Percentiles rank a stretch among this genome's conserved stretches.
These are phyloP conservation scores for Dryadomyces sulphureus DNA, from an alignment of 2,329 filamentous ascomycete genomes.

Conservation along the genomic window DNA sequence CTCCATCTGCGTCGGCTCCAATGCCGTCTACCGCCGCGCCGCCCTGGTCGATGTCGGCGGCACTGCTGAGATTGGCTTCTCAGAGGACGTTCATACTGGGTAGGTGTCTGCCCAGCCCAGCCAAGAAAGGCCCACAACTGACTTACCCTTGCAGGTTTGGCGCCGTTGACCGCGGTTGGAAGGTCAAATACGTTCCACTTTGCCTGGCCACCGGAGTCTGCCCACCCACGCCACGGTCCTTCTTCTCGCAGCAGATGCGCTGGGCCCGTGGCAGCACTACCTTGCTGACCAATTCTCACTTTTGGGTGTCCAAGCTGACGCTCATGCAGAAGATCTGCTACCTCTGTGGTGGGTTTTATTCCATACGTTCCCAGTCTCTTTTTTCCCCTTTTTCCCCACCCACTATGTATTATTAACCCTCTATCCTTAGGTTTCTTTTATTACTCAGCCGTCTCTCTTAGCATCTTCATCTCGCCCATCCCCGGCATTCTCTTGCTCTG, in stretches of 20 bases:
- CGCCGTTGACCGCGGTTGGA: slow-evolving; percentile 4
- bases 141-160: not conserved
- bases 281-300: slow-evolving; percentile 4
- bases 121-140: not conserved
- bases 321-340: slow-evolving; percentile 7
- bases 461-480: slow-evolving; percentile 5
- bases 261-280: slow-evolving; percentile 5
- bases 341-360: slow-evolving; percentile 1
- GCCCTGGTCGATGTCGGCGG: slow-evolving; percentile 3
- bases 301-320: slow-evolving; percentile 3
- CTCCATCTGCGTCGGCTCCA: slow-evolving; percentile 5
- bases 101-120: not conserved
- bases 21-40: slow-evolving; percentile 3
- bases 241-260: slow-evolving; percentile 6
- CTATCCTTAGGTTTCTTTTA: slow-evolving; percentile 1
- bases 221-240: slow-evolving; percentile 3
- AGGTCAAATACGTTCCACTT: slow-evolving; percentile 3
- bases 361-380: not conserved
- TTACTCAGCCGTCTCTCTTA: slow-evolving; percentile 2
- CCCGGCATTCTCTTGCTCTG: slow-evolving; percentile 4
- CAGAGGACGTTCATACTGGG: slow-evolving; percentile 5
- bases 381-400: not conserved
- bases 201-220: slow-evolving; percentile 4
- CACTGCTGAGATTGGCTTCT: slow-evolving; percentile 5
- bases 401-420: not conserved